These are phyloP conservation scores for Aegilops tauschii DNA, from an alignment of 176 grass and related monocot species.

Conservation along the genomic window DNA sequence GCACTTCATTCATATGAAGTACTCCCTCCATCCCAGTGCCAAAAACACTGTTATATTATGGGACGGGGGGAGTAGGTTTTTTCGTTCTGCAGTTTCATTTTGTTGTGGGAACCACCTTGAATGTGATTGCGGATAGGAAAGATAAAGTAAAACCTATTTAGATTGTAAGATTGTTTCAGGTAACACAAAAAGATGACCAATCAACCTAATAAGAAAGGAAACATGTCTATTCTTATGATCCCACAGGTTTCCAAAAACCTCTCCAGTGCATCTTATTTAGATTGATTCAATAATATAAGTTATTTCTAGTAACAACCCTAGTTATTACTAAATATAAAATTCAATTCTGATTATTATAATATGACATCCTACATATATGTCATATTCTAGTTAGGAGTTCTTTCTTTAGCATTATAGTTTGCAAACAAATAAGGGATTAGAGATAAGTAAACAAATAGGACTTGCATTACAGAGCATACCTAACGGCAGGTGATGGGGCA, in stretches of 20 bases:
- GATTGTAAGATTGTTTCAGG: background rate
- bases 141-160: background rate
- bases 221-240: background rate
- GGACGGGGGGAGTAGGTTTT: background rate
- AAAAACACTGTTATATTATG: no score
- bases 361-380: background rate
- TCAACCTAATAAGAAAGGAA: background rate
- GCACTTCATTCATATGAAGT: background rate
- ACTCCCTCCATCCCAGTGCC: no score
- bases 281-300: background rate
- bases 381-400: background rate
- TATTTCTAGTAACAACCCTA: background rate
- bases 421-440: background rate
- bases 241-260: background rate
- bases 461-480: background rate
- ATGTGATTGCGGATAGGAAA: background rate
- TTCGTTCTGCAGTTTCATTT: background rate
- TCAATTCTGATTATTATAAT: background rate
- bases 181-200: background rate
- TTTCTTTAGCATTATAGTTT: slow-evolving; percentile 2
- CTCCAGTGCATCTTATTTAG: background rate
- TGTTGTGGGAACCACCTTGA: background rate
- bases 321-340: background rate
- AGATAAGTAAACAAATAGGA: background rate
- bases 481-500: background rate